A percentile compares a stretch with the other conserved stretches of the same genome.
Conservation (phyloP, 2,329 filamentous ascomycete species). For the Phyllosticta citriasiana region DNA sequence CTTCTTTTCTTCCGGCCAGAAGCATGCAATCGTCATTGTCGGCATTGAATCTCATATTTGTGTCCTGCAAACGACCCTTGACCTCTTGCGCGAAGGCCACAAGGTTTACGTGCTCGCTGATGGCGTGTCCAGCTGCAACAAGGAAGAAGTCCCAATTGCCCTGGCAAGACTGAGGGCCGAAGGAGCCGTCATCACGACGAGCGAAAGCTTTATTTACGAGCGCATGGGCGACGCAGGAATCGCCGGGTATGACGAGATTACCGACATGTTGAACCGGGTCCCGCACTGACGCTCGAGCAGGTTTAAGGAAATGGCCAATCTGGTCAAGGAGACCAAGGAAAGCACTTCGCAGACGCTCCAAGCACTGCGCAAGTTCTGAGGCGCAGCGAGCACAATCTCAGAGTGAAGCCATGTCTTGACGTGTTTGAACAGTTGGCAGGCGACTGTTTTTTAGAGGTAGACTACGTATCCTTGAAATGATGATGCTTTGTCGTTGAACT, state of each 20-base stretch:
- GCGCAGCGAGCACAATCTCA: not conserved
- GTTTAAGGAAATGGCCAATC: constrained; percentile 61
- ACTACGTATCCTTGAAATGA: not conserved
- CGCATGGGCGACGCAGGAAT: constrained; percentile 71
- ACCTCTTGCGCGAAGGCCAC: constrained; percentile 66
- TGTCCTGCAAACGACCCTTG: constrained; percentile 82
- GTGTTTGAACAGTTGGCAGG: not conserved
- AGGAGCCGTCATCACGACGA: constrained; percentile 71
- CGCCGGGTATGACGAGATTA: constrained; percentile 34
- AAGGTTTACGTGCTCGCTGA: constrained; percentile 81
- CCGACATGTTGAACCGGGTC: not conserved
- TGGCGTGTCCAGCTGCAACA: constrained; percentile 79
- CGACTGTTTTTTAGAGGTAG: not conserved
- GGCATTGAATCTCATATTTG: constrained; percentile 94
- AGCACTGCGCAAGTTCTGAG: constrained; percentile 51
- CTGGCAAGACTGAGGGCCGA: constrained; percentile 64
- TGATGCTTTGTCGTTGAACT: not conserved
- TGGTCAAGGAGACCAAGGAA: constrained; percentile 68
- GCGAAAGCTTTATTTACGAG: constrained; percentile 86
- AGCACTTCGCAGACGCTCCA: constrained; percentile 61
- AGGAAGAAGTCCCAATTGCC: constrained; percentile 69
- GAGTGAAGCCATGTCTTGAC: not conserved
- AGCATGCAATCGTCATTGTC: constrained; percentile 62
- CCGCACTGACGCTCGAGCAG: constrained; percentile 15
- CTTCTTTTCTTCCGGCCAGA: constrained; percentile 14